Conservation (phyloP, 805 yeast species). For the Wickerhamomyces alni region DNA sequence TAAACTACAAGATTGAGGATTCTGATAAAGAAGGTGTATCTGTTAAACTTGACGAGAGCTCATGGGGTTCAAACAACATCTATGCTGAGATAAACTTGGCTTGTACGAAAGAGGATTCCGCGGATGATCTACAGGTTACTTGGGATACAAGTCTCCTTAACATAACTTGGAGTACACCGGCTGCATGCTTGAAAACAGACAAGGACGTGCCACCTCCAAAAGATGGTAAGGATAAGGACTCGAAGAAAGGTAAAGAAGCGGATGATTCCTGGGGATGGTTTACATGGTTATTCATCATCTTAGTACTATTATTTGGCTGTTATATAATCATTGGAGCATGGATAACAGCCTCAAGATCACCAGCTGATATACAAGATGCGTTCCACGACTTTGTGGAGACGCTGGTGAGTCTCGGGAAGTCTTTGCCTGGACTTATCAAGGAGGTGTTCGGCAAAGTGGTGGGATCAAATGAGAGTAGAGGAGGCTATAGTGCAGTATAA, state of each 20-base stretch:
- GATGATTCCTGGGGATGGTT: conserved; percentile 67
- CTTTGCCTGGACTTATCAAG: conserved; percentile 57
- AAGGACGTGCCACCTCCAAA: conserved; percentile 21
- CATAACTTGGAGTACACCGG: conserved; percentile 33
- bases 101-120: conserved; percentile 39
- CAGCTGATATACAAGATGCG: conserved; percentile 67
- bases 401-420: conserved; percentile 47
- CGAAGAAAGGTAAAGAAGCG: conserved; percentile 24
- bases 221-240: conserved; percentile 22
- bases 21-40: conserved; percentile 26
- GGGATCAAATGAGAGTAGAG: conserved; percentile 56
- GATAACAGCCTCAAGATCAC: conserved; percentile 62
- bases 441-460: conserved; percentile 66
- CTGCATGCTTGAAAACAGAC: conserved; percentile 34
- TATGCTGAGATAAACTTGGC: conserved; percentile 40
- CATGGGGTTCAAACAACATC: conserved; percentile 64
- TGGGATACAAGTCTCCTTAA: conserved; percentile 21
- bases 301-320: conserved; percentile 62
- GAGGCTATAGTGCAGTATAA: conserved; percentile 91
- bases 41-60: conserved; percentile 42
- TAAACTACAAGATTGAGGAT: conserved; percentile 27
- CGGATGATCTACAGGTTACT: conserved; percentile 23
- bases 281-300: conserved; percentile 71
- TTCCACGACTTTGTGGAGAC: conserved; percentile 70
- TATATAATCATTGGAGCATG: conserved; percentile 73